Base-by-base conservation (phyloP, 1,284 basidiomycete genomes). In the Cryptococcus jaspeensis region DNA sequence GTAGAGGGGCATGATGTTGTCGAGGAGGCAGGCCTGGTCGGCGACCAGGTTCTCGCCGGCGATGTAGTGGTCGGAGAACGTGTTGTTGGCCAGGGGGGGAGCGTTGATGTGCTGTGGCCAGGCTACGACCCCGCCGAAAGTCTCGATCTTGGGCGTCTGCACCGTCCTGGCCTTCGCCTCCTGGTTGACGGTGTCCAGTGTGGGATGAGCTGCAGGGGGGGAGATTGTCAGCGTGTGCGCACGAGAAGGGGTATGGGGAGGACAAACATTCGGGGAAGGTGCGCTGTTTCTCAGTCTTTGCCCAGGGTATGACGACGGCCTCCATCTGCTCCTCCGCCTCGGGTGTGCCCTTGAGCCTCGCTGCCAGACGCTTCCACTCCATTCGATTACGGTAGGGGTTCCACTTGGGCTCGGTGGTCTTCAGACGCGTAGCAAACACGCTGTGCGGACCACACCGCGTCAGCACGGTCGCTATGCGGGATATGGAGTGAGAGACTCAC, bases 1-100 rank as follows among this genome's bases (percentile, higher is more conserved):
- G 60, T 75, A 76, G 4, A 78, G 59, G 0, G 76, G 76, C 75
- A 78, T 77, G 20, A 70, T 53, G 23, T 65, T 55, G 28, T 32
- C 28, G 28, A 32, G 28, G 5, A 32, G 28, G 28, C 5, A 4
- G 4, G 9, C 28, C 4, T 32, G 28, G 59, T 78, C 73, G 37
- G 73, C 54, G 2, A 38, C n/a, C 13, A 39, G n/a, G 16, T 20
- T 44, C n/a, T 52, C 41, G 11, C 51, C 38, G 0, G 53, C 52
- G 52, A 70, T 12, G 58, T 69, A 63, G 41, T 55, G 48, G 49
- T 75, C 63, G 3, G 69, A 60, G 47, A 58, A 63, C 37, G 48
- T 53, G 41, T 61, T 57, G 50, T 64, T 59, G 18, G 58, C 9
- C 5, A 66, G 60, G 11, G 64, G 45, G 6, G 67, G 66, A 0